These are phyloP conservation scores for Mycena rosella DNA, from an alignment of 768 basidiomycete species.

Conservation along the genomic window DNA sequence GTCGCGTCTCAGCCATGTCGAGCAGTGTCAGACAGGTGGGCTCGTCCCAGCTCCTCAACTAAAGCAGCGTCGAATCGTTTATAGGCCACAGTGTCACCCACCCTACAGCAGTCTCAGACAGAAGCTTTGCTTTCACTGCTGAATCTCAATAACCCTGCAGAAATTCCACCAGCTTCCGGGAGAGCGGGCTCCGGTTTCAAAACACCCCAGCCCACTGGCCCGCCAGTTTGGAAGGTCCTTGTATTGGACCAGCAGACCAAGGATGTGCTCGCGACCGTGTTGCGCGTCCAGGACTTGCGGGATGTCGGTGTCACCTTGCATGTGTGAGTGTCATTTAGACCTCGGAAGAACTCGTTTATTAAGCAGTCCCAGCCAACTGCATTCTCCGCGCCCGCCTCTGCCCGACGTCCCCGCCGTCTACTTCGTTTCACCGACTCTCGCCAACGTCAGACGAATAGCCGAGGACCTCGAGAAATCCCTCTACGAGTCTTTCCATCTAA, in stretches of 20 bases:
- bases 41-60: background rate
- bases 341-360: slow-evolving; percentile 21
- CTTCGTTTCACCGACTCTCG: slow-evolving; percentile 91
- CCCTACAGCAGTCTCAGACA: slow-evolving; percentile 92
- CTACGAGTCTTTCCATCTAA: slow-evolving; percentile 94
- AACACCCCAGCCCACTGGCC: slow-evolving; percentile 65
- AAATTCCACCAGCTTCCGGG: slow-evolving; percentile 53
- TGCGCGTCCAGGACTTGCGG: slow-evolving; percentile 96
- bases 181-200: slow-evolving; percentile 62
- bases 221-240: slow-evolving; percentile 96
- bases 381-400: slow-evolving; percentile 88
- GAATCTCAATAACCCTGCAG: slow-evolving; percentile 80
- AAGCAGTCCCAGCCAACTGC: slow-evolving; percentile 82
- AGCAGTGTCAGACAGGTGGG: slow-evolving; percentile 35
- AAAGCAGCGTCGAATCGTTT: slow-evolving; percentile 5
- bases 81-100: slow-evolving; percentile 59
- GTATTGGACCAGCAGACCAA: slow-evolving; percentile 96
- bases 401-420: slow-evolving; percentile 98
- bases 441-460: slow-evolving; percentile 91
- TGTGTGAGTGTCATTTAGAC: slow-evolving; percentile 72
- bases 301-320: slow-evolving; percentile 98
- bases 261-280: slow-evolving; percentile 94
- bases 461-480: slow-evolving; percentile 91
- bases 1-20: slow-evolving; percentile 31
- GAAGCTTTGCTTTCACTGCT: slow-evolving; percentile 86